Evolutionary conservation across 1,284 basidiomycete genomes (phyloP), one percentile per base, ranked within the genome.

Genomic region (Ceratobasidium sp.): DNA sequence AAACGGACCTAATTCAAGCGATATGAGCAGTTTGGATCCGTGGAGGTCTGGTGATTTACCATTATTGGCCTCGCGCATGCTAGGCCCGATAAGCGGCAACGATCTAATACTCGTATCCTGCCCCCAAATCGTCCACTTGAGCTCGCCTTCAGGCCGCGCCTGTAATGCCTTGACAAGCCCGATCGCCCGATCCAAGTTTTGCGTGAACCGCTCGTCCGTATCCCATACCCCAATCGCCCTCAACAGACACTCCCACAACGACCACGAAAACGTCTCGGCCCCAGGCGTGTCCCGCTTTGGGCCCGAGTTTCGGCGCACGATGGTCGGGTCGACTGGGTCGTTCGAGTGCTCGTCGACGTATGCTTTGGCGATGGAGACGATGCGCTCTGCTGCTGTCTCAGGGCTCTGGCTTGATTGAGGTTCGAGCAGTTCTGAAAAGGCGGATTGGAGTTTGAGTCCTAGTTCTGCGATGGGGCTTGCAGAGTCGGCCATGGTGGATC

Each of bases 201-300:
- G 20, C 16, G 3, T 33, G 23, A 50, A 16, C 16, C 7, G 18
- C 18, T 30, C 38, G 6, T 74, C 60, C 20, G 65, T 27, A 66
- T 66, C 46, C 57, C 71, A 74, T 12, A 16, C n/a, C 12, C 41
- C 41, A 8, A 64, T 64, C 7, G 41, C 71, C 18, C 35, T 62
- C 27, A 74, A 35, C 23, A 57, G 30, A 33, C 14, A 23, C 46
- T 74, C 71, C 71, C 71, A 74, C 57, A 62, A 35, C 27, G 57
- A 35, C 71, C 71, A 74, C 64, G 46, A 62, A n/a, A 74, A 74
- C 27, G 71, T 74, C 30, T 74, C 71, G 48, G 50, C 71, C n/a
- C 71, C 71, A 27, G 71, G 71, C 18, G 71, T 74, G 23, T 74
- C 71, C 8, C 71, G 71, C 46, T 74, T 74, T 1, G 71, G 46